These are phyloP conservation scores for Sechiopsis laciniata DNA, from an alignment of 306 rosid species.

Conservation along the genomic window DNA sequence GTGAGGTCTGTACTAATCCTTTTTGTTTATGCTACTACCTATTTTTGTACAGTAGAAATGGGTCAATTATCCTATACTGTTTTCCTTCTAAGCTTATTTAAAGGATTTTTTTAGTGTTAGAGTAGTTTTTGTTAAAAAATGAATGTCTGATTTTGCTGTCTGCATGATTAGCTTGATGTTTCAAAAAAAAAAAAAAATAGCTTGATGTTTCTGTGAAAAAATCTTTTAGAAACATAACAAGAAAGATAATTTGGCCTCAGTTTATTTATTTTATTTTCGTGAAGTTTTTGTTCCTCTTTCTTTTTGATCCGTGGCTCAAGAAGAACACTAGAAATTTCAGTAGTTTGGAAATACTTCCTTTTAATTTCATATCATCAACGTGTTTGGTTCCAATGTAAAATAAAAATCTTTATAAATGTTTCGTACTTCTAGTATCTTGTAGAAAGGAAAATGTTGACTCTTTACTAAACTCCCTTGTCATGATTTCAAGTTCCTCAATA, in stretches of 20 bases:
- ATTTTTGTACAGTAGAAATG: slow-evolving; percentile 7
- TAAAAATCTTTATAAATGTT: neutral
- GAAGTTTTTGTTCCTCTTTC: too few relatives aligned
- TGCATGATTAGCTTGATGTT: neutral
- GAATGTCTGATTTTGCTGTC: neutral
- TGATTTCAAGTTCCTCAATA: neutral
- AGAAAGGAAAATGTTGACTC: neutral
- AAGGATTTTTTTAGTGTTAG: neutral
- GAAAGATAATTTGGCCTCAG: neutral
- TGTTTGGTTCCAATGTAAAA: neutral
- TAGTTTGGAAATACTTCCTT: neutral
- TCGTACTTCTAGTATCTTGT: neutral
- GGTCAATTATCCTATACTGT: neutral
- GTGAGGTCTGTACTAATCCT: slow-evolving; percentile 54
- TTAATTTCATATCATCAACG: neutral
- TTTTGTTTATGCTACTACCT: slow-evolving; percentile 3
- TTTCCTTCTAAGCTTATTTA: neutral
- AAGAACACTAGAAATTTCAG: neutral
- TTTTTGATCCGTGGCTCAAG: neutral
- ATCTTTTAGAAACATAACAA: neutral
- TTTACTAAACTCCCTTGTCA: neutral
- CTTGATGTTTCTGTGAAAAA: neutral
- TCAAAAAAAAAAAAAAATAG: neutral
- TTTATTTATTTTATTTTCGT: too few relatives aligned
- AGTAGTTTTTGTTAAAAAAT: neutral